These are phyloP conservation scores for Fagopyrum esculentum DNA, from an alignment of 148 eudicot genomes.

Conservation along the genomic window DNA sequence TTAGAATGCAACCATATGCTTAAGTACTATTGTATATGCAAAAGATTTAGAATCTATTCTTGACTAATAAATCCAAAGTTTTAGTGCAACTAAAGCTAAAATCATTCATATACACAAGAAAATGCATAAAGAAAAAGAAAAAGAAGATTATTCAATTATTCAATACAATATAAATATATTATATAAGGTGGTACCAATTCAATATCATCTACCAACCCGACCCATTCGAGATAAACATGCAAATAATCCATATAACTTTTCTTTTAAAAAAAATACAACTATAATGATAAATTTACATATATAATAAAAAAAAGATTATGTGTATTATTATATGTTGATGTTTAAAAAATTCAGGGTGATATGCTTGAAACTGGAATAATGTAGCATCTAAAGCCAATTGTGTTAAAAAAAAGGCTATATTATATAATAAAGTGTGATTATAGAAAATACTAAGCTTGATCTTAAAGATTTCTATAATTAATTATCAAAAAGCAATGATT, in stretches of 20 bases:
- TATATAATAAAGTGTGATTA: constrained; percentile 6
- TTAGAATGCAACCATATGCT: neutral
- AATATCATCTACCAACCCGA: neutral
- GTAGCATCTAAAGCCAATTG: neutral
- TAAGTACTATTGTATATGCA: neutral
- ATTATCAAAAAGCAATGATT: no score
- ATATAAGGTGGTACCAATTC: neutral
- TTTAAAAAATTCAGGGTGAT: neutral
- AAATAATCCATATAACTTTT: neutral
- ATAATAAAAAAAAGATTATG: no score
- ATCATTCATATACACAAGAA: neutral
- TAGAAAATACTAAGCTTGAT: constrained; percentile 16
- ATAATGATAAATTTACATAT: neutral
- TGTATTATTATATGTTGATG: neutral
- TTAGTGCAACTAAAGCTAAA: neutral
- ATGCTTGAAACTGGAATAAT: neutral
- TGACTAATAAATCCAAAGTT: constrained; percentile 2
- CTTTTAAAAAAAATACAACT: neutral
- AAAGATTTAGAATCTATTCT: neutral
- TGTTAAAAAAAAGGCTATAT: neutral
- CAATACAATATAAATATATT: neutral
- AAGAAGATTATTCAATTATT: neutral
- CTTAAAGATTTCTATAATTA: constrained; percentile 16
- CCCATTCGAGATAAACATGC: neutral
- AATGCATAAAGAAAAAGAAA: neutral